Conservation (phyloP, 768 basidiomycete species). For the Rhizopogon sp. region DNA sequence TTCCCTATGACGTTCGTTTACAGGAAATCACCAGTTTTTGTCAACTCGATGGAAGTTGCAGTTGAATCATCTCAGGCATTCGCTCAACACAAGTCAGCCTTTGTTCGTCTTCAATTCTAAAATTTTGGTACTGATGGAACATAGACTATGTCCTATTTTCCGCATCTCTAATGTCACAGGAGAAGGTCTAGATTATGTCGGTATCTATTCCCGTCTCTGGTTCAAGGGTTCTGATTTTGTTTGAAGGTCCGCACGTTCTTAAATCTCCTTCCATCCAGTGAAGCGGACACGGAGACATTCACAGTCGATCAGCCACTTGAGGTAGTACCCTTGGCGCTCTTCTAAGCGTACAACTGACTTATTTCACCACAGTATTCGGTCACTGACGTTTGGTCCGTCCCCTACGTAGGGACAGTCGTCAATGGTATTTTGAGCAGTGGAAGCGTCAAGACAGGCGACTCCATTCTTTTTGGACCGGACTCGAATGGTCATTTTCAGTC, state of each 20-base stretch:
- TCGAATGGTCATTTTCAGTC: constrained; percentile 83
- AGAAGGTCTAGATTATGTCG: constrained; percentile 76
- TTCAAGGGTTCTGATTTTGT: constrained; percentile 5
- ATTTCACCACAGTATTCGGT: constrained; percentile 59
- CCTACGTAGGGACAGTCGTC: constrained; percentile 80
- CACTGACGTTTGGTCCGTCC: constrained; percentile 85
- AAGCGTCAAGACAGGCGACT: constrained; percentile 70
- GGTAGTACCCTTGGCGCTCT: constrained; percentile 33
- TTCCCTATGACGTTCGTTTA: background rate
- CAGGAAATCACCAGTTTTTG: constrained; percentile 80
- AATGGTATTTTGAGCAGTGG: constrained; percentile 83
- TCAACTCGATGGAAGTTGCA: constrained; percentile 76
- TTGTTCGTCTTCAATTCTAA: background rate
- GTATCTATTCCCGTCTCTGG: constrained; percentile 11
- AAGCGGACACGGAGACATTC: constrained; percentile 79
- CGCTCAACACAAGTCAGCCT: constrained; percentile 59
- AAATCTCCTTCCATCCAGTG: constrained; percentile 86
- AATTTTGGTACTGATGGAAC: constrained; percentile 2
- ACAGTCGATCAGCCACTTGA: constrained; percentile 74
- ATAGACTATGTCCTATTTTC: constrained; percentile 85
- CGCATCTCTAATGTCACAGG: constrained; percentile 93
- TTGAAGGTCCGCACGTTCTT: constrained; percentile 79
- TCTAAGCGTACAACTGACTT: background rate
- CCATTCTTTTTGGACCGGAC: constrained; percentile 86
- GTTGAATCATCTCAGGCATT: constrained; percentile 75